Base-by-base conservation (phyloP, 208 protist genomes). In the Lotmaria passim region DNA sequence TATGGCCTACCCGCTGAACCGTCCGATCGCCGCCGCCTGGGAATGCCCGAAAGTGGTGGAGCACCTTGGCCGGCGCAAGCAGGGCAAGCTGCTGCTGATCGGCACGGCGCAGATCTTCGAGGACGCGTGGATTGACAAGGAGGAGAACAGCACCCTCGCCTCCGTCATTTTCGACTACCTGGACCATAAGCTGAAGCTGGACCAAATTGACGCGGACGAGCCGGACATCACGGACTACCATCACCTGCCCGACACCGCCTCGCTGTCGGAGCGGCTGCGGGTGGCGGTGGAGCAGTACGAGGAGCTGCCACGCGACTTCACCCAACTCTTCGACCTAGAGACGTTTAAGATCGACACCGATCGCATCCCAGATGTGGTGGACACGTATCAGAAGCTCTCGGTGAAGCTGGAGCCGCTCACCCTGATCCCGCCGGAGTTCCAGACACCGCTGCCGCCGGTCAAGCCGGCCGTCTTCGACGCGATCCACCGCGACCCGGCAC, bases 281-380 rank as follows among this genome's bases (percentile, higher is more conserved):
- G 92, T 96, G n/a, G 98, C 96, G 30, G 86, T 98, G 38, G 94
- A 99, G 85, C 96, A 98, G 67, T 87, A 95, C 52, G 96, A 98
- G 67, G 96, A 98, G 70, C 79, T 98, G 28, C 97, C 97, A 28
- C 85, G 90, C 46, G 96, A 98, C 80, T 98, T 98, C 75, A 98
- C 91, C 12, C 83, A 88, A 47, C 83, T 98, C 24, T 98, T 98
- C 75, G 90, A 98, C 50, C 84, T 96, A 6, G 79, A 86, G 2
- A 92, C 93, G 17, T 98, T 98, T 81, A 97, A 96, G 67, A 93
- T 99, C 52, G 95, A 98, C 82, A 98, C 96, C 6, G 83, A 96
- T 66, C 80, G 90, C 30, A 97, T 99, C 51, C 97, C 97, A 3
- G 91, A 96, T 38, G 92, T 96, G 7, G 86, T 98, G 64, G 89